These are phyloP conservation scores for Cercospora zeae-maydis DNA, from an alignment of 2,329 filamentous ascomycete genomes.

Conservation along the genomic window DNA sequence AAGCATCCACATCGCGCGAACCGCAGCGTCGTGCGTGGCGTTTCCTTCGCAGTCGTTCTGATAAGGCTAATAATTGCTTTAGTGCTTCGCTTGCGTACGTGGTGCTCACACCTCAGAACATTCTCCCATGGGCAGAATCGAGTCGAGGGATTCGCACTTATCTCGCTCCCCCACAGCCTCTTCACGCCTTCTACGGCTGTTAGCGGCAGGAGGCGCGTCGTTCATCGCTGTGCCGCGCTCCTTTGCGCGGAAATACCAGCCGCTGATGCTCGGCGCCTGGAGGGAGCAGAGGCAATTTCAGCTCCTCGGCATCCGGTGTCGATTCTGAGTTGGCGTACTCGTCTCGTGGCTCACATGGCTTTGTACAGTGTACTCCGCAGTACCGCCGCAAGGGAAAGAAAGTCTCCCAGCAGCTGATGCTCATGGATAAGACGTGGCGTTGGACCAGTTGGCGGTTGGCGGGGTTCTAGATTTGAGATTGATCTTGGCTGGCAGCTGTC, in stretches of 20 bases:
- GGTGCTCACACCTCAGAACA: background rate
- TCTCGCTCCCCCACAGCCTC: background rate
- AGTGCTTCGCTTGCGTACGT: background rate
- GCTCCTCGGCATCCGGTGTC: background rate
- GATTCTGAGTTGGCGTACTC: background rate
- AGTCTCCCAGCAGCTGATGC: background rate
- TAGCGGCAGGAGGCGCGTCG: background rate
- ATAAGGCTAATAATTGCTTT: background rate
- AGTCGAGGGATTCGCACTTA: background rate
- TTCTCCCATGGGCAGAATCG: background rate
- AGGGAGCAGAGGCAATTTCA: background rate
- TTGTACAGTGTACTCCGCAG: background rate
- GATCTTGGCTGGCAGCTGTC: background rate
- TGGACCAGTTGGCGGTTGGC: slow-evolving; percentile 2
- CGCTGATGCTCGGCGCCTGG: background rate
- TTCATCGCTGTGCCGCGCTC: background rate
- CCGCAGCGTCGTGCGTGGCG: background rate
- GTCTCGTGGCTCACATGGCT: background rate
- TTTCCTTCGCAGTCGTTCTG: background rate
- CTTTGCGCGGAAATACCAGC: background rate
- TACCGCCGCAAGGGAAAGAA: background rate
- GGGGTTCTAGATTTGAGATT: slow-evolving; percentile 15
- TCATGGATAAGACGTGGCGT: slow-evolving; percentile 8
- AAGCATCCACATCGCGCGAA: background rate
- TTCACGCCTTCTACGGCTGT: background rate